These are phyloP conservation scores for Paraphoma sp. DNA, from an alignment of 2,329 filamentous ascomycete species.

Conservation along the genomic window DNA sequence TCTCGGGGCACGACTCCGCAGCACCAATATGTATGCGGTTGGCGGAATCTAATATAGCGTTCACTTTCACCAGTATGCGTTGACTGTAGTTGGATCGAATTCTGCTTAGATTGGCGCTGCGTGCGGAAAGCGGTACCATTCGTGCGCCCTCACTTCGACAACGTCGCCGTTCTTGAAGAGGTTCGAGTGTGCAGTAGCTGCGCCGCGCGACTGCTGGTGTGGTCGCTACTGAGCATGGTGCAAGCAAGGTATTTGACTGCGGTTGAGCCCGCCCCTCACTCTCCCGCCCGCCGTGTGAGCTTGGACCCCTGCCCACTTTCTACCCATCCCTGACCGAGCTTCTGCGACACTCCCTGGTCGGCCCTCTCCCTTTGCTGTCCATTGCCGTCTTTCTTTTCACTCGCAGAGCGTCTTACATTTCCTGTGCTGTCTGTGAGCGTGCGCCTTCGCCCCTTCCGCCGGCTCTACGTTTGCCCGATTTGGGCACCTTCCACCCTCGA, in stretches of 20 bases:
- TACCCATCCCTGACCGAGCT: constrained; percentile 40
- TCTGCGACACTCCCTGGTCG: constrained; percentile 16
- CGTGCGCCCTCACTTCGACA: no score
- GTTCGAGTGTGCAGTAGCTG: no score
- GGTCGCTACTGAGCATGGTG: not conserved
- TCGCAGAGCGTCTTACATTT: not conserved
- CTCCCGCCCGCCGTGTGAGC: constrained; percentile 11
- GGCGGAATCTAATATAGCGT: not conserved
- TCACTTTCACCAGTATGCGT: not conserved
- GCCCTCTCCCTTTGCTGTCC: constrained; percentile 5
- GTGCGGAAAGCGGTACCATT: not conserved
- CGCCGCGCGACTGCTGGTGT: not conserved
- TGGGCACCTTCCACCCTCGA: constrained; percentile 4
- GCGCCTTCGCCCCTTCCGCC: constrained; percentile 10
- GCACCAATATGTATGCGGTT: not conserved
- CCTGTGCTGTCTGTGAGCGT: not conserved
- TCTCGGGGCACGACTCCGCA: not conserved
- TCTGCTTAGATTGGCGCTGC: not conserved
- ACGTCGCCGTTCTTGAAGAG: no score
- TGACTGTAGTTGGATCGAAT: not conserved
- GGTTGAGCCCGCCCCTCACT: not conserved
- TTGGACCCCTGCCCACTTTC: constrained; percentile 1
- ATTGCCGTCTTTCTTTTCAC: not conserved
- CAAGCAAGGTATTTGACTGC: not conserved
- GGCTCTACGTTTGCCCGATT: constrained; percentile 11